Base-by-base conservation (phyloP, 2,329 filamentous ascomycete genomes). In the Lecanoromycetidae sp. region DNA sequence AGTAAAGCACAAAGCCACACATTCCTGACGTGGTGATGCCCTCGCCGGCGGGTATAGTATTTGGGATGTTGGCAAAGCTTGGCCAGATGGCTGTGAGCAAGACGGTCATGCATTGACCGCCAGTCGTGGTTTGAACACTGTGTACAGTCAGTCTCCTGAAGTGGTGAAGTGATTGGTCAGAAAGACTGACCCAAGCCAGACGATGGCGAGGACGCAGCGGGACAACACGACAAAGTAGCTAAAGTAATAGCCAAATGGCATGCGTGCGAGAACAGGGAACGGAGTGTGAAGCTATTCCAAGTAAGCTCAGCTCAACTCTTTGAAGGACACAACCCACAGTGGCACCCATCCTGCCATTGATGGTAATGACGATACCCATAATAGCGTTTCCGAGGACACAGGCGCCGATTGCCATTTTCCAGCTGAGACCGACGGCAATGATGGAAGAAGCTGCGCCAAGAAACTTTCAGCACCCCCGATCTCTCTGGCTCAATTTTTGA, bases 111-210 rank as follows among this genome's bases (percentile, higher is more conserved):
- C 68, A 66, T 48, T 75, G 73, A 0, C 72, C 77, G 0, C 79
- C 79, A 52, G 79, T 80, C 50, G 77, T 76, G 33, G 74, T 76
- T 54, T 82, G 60, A 78, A 76, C 15, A 76, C 58, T 4, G 73
- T 74, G n/a, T 3, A 77, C 67, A 47, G 77, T 52, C 9, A 46
- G 42, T 30, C 50, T 25, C 2, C n/a, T n/a, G n/a, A n/a, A n/a
- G n/a, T n/a, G n/a, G n/a, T n/a, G 50, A 52, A 27, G 50, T 46
- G 4, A 52, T 52, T 4, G 50, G 26, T 34, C 27, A 26, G 13
- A 5, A 26, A 12, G 17, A 8, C n/a, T 10, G 9, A 27, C 34
- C 34, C 30, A 26, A 23, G 2, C 23, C 13, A 13, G 15, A 26
- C 2, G 10, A 12, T 19, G 12, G 9, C 30, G 9, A 9, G 34